Base-by-base conservation (phyloP, 1,284 basidiomycete species). In the Marasmius tenuissimus region DNA sequence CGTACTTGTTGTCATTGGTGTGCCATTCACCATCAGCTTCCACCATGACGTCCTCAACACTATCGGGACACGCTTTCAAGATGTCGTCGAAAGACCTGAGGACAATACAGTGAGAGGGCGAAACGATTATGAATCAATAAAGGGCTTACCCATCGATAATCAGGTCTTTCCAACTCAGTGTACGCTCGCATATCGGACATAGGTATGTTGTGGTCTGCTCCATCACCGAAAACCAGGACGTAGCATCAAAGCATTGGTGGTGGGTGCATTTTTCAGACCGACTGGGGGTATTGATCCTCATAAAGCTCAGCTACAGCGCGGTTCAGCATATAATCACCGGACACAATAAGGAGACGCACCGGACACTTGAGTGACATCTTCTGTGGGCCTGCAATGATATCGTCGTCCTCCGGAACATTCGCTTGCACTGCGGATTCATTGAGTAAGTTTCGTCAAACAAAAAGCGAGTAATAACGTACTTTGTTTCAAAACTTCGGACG, bases 11-110 rank as follows among this genome's bases (percentile, higher is more conserved):
- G 74, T 98, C 94, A 16, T 85, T 79, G 0, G 95, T 95, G 72
- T 97, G 95, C 97, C 97, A 99, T 70, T 95, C 88, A 0, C 95
- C 96, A 71, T 97, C 90, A 0, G 95, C 86, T 75, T 99, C 96
- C 10, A 99, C 89, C 45, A 97, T 84, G 11, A 99, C 96, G 66
- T 96, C 92, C 60, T 99, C 97, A 8, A 94, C 86, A 59, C 81
- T 82, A 34, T 94, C 91, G 0, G 93, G 86, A 3, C 90, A 92
- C 34, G 81, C 76, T 68, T 86, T 85, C 68, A 97, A 74, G 58
- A 98, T 96, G 61, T 88, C 85, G 66, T 92, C 86, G 72, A 94
- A 92, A 95, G 12, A 94, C 94, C 67, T 45, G 48, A 63, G 48
- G 47, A 45, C 59, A 50, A 37, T 54, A 51, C n/a, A 58, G 51